Conservation (phyloP, 1,139 yeast genomes). For the Scheffersomyces parashehatae region DNA sequence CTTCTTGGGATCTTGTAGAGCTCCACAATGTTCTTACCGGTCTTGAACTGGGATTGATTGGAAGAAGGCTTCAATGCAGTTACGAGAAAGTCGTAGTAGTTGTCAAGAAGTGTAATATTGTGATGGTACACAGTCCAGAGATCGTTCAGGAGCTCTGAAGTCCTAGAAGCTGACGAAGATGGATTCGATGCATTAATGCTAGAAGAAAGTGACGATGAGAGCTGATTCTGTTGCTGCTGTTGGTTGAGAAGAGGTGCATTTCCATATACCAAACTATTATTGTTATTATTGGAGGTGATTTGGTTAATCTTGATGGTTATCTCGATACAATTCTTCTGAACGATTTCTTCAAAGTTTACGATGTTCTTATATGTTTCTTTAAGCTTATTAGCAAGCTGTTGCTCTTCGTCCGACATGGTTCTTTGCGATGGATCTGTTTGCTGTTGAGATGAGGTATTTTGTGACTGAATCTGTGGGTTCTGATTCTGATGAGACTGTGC, state of each 20-base stretch:
- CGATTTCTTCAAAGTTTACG: conserved; percentile 64
- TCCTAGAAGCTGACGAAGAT: conserved; percentile 18
- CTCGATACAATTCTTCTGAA: conserved; percentile 66
- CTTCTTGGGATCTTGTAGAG: conserved; percentile 75
- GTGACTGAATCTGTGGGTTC: conserved; percentile 7
- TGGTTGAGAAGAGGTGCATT: conserved; percentile 19
- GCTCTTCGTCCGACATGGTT: conserved; percentile 64
- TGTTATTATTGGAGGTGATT: conserved; percentile 28
- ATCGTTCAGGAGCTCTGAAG: conserved; percentile 59
- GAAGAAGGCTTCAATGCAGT: conserved; percentile 67
- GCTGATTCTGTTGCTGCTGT: conserved; percentile 4
- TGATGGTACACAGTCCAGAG: conserved; percentile 73
- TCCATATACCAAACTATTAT: conserved; percentile 17
- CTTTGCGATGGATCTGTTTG: conserved; percentile 16
- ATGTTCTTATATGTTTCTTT: conserved; percentile 75
- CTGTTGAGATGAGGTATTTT: conserved; percentile 13
- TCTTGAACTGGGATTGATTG: conserved; percentile 53
- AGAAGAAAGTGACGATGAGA: conserved; percentile 20
- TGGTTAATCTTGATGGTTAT: conserved; percentile 53
- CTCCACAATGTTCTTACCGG: conserved; percentile 74
- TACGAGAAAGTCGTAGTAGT: conserved; percentile 68
- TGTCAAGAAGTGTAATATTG: conserved; percentile 63
- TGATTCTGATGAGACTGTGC: conserved; percentile 7
- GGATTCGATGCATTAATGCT: conserved; percentile 16
- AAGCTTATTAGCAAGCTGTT: conserved; percentile 64